A percentile compares a stretch with the other conserved stretches of the same genome.
phyloP scores from a whole-genome alignment of 2,329 filamentous ascomycete species.

The Penicillium sp. region DNA sequence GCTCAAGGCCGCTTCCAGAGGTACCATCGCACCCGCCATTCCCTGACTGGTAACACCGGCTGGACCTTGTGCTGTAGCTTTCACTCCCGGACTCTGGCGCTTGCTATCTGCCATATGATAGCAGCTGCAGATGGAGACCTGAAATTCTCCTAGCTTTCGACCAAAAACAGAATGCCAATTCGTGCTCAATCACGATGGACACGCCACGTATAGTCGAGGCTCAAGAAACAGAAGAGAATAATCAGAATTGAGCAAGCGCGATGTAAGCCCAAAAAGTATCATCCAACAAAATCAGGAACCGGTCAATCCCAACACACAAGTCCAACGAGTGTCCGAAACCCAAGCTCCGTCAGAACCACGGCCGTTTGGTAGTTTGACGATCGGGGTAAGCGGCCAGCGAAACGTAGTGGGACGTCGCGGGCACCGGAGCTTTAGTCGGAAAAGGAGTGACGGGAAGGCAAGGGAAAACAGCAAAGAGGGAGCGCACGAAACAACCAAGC shows the following conservation, averaged over 20 bases:
- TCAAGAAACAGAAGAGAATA: not conserved
- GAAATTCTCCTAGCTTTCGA: not conserved
- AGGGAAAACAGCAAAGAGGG: conserved; percentile 11
- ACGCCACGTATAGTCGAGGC: conserved; percentile 2
- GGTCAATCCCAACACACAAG: not conserved
- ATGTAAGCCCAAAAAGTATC: not conserved
- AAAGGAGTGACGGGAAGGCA: conserved; percentile 27
- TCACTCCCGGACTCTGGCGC: conserved; percentile 60
- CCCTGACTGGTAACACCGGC: conserved; percentile 40
- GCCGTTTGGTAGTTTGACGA: conserved; percentile 16
- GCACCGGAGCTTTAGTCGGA: conserved; percentile 21
- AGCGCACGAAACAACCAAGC: conserved; percentile 6
- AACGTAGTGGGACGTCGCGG: conserved; percentile 27
- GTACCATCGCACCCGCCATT: conserved; percentile 52
- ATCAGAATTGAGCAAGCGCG: not conserved
- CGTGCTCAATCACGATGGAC: conserved; percentile 1
- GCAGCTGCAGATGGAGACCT: not conserved
- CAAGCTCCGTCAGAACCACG: conserved; percentile 11
- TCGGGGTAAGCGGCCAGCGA: conserved; percentile 15
- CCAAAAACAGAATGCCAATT: not conserved
- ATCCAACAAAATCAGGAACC: not conserved
- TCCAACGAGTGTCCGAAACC: conserved; percentile 3
- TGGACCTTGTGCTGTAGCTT: conserved; percentile 45
- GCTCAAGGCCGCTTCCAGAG: conserved; percentile 59
- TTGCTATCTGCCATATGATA: conserved; percentile 62